Base-by-base conservation (phyloP, 2,329 filamentous ascomycete genomes). In the Hyphodiscus sp. region DNA sequence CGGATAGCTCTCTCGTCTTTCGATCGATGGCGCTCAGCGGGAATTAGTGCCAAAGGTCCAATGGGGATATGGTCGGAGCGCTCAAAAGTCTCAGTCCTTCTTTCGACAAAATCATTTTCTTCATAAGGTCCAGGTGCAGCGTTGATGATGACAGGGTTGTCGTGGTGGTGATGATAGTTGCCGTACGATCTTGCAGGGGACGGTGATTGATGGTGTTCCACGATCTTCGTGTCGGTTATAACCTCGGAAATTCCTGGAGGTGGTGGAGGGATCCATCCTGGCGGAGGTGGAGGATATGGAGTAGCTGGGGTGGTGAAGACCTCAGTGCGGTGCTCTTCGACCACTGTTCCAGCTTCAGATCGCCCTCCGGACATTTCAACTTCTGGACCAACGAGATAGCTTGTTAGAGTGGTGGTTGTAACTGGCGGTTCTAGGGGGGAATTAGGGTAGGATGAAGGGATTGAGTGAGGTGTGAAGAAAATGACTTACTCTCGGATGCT, bases 1-100 rank as follows among this genome's bases (percentile, higher is more conserved):
- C 83, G 80, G 60, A 94, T 84, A 10, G 89, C 84, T 18, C 82
- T 77, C 49, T 66, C 67, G 20, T 65, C 63, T 5, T 68, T 68
- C 18, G 53, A 30, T 16, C 59, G 53, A 19, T 56, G 19, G 67
- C 74, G 45, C 42, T 66, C 61, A 41, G 75, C 69, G 7, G 71
- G 64, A 0, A 70, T 66, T 13, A 77, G 62, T 1, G 73, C 73
- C 3, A 79, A 63, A 9, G 76, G 69, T 2, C 73, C 74, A 18
- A 71, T 58, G 2, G 63, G 56, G 15, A 67, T 59, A 2, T 60
- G 58, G 33, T 64, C 65, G 2, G 59, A 62, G n/a, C 58, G 57
- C 46, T 67, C 65, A 46, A 62, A 55, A 26, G 23, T 26, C 23
- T 26, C 23, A 4, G 23, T 26, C 23, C 23, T 18, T 59, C 52